A percentile compares a stretch with the other conserved stretches of the same genome.
Conservation (phyloP, 371 early-diverging fungal genomes). For the Lichtheimia corymbifera region DNA sequence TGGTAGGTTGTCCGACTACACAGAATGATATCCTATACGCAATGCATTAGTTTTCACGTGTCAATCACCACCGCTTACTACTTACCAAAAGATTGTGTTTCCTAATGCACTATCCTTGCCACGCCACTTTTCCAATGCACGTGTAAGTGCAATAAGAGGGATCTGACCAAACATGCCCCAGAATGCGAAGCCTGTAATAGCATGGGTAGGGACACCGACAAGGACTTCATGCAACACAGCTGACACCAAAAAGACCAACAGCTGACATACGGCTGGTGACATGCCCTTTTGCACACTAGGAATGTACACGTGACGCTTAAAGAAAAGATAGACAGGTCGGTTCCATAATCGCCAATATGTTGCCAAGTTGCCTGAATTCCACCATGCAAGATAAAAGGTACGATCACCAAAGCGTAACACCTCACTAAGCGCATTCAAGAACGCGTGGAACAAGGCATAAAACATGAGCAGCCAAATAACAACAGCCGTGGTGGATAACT, state of each 20-base stretch:
- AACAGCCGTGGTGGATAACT: conserved; percentile 79
- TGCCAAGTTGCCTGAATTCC: conserved; percentile 84
- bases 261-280: conserved; percentile 54
- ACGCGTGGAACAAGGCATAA: conserved; percentile 86
- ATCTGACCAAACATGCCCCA: conserved; percentile 89
- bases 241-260: conserved; percentile 78
- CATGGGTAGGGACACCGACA: conserved; percentile 84
- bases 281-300: conserved; percentile 53
- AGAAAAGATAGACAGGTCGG: conserved; percentile 82
- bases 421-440: conserved; percentile 82
- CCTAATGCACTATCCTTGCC: conserved; percentile 83
- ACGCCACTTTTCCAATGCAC: conserved; percentile 64
- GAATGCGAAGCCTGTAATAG: conserved; percentile 82
- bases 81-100: conserved; percentile 85
- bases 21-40: conserved; percentile 69
- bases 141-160: conserved; percentile 79
- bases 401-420: conserved; percentile 89
- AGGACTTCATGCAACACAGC: conserved; percentile 87
- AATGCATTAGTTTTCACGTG: background rate
- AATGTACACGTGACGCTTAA: conserved; percentile 89
- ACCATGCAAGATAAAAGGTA: conserved; percentile 89
- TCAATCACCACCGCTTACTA: background rate
- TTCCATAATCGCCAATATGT: conserved; percentile 94
- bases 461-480: conserved; percentile 90
- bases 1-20: conserved; percentile 85